Percentiles rank a stretch among this genome's conserved stretches.
Evolutionary conservation across 2,329 filamentous ascomycete species (phyloP).

Genomic region (Penicillium sp.): DNA sequence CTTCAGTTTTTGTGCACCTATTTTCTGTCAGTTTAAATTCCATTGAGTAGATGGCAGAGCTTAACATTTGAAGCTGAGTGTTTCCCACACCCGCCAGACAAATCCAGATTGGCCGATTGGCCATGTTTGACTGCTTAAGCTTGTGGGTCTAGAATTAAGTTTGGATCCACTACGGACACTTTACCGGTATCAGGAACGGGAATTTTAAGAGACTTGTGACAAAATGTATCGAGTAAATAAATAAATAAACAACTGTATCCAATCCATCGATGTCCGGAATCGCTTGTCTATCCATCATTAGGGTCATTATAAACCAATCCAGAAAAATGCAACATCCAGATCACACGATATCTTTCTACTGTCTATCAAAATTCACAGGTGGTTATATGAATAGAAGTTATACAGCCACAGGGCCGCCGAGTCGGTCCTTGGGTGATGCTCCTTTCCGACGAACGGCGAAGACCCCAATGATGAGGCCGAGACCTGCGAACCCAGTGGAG

Average conservation of each 20-base stretch:
- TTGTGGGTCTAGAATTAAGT: background rate
- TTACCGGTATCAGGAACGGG: background rate
- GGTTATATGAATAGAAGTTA: slow-evolving; percentile 1
- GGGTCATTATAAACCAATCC: background rate
- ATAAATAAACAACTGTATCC: background rate
- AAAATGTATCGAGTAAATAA: background rate
- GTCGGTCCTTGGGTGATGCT: slow-evolving; percentile 21
- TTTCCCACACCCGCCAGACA: background rate
- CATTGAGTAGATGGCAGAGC: too few species aligned
- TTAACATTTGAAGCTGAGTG: too few species aligned
- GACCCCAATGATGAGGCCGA: slow-evolving; percentile 31
- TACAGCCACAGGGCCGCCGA: slow-evolving; percentile 16
- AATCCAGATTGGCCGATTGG: background rate
- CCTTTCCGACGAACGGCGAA: slow-evolving; percentile 21
- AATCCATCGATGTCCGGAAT: background rate
- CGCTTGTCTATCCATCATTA: slow-evolving; percentile 1
- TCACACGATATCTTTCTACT: background rate
- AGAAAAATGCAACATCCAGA: background rate
- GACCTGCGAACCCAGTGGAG: slow-evolving; percentile 40
- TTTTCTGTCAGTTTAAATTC: too few species aligned
- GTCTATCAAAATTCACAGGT: background rate
- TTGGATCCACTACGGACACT: background rate
- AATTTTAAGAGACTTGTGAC: too few species aligned
- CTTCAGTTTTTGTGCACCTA: too few species aligned
- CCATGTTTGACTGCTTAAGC: background rate